phyloP scores from a whole-genome alignment of 2,329 filamentous ascomycete species.

The Diplocarpon mali region DNA sequence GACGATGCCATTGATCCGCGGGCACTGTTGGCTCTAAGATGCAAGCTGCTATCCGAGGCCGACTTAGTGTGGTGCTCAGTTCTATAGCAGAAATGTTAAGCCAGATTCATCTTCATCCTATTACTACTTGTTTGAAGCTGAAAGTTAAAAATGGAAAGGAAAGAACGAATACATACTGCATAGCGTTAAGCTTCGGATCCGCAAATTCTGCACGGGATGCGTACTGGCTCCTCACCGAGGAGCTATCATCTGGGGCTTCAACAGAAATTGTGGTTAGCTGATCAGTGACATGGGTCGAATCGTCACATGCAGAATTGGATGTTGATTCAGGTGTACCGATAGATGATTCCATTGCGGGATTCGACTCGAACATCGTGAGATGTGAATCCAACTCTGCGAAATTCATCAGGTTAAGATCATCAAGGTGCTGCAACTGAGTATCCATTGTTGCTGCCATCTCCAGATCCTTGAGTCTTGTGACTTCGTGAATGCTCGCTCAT shows the following conservation, averaged over 20 bases:
- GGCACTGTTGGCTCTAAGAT: slow-evolving; percentile 26
- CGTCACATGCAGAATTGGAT: slow-evolving; percentile 21
- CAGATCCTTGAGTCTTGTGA: slow-evolving; percentile 27
- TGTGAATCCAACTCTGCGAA: slow-evolving; percentile 29
- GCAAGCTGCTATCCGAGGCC: slow-evolving; percentile 18
- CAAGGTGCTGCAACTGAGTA: slow-evolving; percentile 26
- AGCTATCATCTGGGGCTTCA: slow-evolving; percentile 18
- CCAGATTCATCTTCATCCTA: slow-evolving; percentile 1
- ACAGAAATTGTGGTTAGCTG: slow-evolving; percentile 22
- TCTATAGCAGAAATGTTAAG: slow-evolving; percentile 21
- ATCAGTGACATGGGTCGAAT: slow-evolving; percentile 17
- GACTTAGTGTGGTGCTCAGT: slow-evolving; percentile 15
- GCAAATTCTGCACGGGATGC: slow-evolving; percentile 13
- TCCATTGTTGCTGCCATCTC: slow-evolving; percentile 29
- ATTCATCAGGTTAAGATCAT: slow-evolving; percentile 29
- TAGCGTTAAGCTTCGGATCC: slow-evolving; percentile 15
- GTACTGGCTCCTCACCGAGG: slow-evolving; percentile 10
- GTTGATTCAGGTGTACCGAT: slow-evolving; percentile 19
- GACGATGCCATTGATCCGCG: slow-evolving; percentile 40
- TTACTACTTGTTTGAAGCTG: slow-evolving; percentile 1
- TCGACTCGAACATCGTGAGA: slow-evolving; percentile 27
- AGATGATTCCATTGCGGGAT: slow-evolving; percentile 20
- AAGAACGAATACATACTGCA: slow-evolving; percentile 21
- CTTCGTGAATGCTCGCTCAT: slow-evolving; percentile 26
- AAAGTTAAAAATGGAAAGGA: slow-evolving; percentile 8